phyloP scores from a whole-genome alignment of 192 early-diverging fungal genomes.

The Linnemannia hyalina region DNA sequence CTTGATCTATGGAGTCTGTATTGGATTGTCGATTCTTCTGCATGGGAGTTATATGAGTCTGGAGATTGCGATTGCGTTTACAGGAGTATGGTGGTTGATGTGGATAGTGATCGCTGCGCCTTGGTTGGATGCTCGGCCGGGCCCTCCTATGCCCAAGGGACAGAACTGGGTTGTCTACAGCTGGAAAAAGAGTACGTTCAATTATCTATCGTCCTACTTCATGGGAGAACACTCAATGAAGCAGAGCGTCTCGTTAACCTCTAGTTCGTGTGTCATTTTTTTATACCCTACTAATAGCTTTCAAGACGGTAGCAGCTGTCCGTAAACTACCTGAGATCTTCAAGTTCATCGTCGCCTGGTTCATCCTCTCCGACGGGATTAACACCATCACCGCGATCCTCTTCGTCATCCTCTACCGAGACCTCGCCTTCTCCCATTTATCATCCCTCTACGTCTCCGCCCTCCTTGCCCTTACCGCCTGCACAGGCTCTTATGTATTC shows the following conservation, averaged over 20 bases:
- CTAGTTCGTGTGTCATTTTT: not conserved
- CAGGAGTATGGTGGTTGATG: conserved; percentile 64
- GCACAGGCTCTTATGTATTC: conserved; percentile 64
- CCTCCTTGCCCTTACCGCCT: conserved; percentile 56
- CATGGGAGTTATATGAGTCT: conserved; percentile 29
- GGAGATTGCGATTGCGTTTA: conserved; percentile 47
- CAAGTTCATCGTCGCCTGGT: conserved; percentile 73
- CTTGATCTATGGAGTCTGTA: conserved; percentile 24
- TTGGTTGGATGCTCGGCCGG: conserved; percentile 52
- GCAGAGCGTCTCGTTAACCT: not conserved
- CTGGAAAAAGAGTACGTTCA: conserved; percentile 54
- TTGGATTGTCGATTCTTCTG: conserved; percentile 29
- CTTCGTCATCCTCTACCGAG: conserved; percentile 68
- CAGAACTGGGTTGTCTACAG: conserved; percentile 53
- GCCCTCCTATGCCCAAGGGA: conserved; percentile 61
- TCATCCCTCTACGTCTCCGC: conserved; percentile 61
- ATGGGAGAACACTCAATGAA: not conserved
- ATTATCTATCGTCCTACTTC: not conserved
- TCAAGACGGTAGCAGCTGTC: conserved; percentile 55
- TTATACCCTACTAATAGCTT: conserved; percentile 23
- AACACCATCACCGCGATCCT: conserved; percentile 65
- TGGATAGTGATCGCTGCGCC: conserved; percentile 47
- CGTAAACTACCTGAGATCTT: conserved; percentile 61
- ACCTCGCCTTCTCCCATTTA: conserved; percentile 60
- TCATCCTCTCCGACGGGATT: conserved; percentile 73